These are phyloP conservation scores for Aspergillus coremiiformis DNA, from an alignment of 495 filamentous ascomycete genomes.

Conservation along the genomic window DNA sequence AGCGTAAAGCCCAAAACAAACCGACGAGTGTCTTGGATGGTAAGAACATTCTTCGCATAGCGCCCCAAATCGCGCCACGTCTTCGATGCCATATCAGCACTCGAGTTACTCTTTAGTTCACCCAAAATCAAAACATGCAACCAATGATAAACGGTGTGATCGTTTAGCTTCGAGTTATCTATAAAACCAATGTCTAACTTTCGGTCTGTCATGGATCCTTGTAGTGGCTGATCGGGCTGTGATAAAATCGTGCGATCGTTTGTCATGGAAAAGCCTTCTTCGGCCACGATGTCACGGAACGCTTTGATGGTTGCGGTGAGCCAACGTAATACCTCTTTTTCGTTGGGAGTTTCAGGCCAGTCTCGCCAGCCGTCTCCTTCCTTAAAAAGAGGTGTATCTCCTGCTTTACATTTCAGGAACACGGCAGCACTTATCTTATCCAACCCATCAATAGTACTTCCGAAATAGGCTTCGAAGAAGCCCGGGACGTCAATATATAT, in stretches of 20 bases:
- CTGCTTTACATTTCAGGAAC: not conserved
- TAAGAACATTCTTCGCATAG: slow-evolving; percentile 4
- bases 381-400: not conserved
- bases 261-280: not conserved
- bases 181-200: slow-evolving; percentile 3
- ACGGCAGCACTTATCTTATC: not conserved
- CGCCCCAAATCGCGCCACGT: slow-evolving; percentile 14
- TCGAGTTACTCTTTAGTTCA: slow-evolving; percentile 12
- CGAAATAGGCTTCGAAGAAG: slow-evolving; percentile 1
- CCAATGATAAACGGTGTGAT: slow-evolving; percentile 1
- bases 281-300: not conserved
- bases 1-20: slow-evolving; percentile 15
- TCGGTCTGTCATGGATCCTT: not conserved
- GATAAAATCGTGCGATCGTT: not conserved
- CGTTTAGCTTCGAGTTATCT: not conserved
- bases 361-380: not conserved
- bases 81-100: not conserved
- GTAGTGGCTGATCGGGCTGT: not conserved
- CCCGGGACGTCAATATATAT: not conserved
- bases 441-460: not conserved
- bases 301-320: not conserved
- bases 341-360: not conserved
- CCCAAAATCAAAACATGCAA: slow-evolving; percentile 14
- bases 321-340: slow-evolving; percentile 3
- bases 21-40: slow-evolving; percentile 11